Evolutionary conservation across 768 basidiomycete species (phyloP).

Genomic region (Pisolithus marmoratus): DNA sequence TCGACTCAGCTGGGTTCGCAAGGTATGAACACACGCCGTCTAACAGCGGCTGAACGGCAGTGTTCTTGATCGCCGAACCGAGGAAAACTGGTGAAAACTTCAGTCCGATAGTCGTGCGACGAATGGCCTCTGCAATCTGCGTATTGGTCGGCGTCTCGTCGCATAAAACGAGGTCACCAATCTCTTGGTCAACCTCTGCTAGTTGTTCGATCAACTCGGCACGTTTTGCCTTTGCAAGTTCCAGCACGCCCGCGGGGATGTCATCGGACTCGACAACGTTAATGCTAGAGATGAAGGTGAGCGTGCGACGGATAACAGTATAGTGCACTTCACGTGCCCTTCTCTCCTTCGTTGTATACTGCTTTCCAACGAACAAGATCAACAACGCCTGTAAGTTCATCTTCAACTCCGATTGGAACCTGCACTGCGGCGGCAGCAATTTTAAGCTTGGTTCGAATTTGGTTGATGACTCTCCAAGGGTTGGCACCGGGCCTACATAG

Average conservation of each 20-base stretch:
- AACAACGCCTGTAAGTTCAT: slow-evolving; percentile 83
- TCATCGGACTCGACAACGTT: slow-evolving; percentile 79
- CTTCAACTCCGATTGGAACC: slow-evolving; percentile 89
- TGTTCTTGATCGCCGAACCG: slow-evolving; percentile 97
- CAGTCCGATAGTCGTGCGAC: slow-evolving; percentile 80
- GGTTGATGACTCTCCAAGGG: slow-evolving; percentile 90
- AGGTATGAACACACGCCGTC: slow-evolving; percentile 97
- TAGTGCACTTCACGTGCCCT: slow-evolving; percentile 51
- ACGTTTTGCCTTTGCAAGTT: slow-evolving; percentile 78
- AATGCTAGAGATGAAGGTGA: slow-evolving; percentile 41
- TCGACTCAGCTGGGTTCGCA: slow-evolving; percentile 77
- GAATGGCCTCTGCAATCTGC: slow-evolving; percentile 80
- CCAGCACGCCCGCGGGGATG: slow-evolving; percentile 72
- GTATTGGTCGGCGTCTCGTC: slow-evolving; percentile 69
- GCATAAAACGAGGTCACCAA: slow-evolving; percentile 87
- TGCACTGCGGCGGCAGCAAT: slow-evolving; percentile 94
- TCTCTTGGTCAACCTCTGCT: slow-evolving; percentile 92
- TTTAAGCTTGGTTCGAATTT: slow-evolving; percentile 86
- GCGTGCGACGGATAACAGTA: not conserved
- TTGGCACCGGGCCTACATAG: slow-evolving; percentile 82
- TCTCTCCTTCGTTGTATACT: slow-evolving; percentile 89
- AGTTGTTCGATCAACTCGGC: slow-evolving; percentile 90
- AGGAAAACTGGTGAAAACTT: slow-evolving; percentile 97
- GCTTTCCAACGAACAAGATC: slow-evolving; percentile 94
- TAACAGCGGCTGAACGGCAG: slow-evolving; percentile 86